Evolutionary conservation across 352 stramenopile species (phyloP).

Genomic region (Pythium aquatile): DNA sequence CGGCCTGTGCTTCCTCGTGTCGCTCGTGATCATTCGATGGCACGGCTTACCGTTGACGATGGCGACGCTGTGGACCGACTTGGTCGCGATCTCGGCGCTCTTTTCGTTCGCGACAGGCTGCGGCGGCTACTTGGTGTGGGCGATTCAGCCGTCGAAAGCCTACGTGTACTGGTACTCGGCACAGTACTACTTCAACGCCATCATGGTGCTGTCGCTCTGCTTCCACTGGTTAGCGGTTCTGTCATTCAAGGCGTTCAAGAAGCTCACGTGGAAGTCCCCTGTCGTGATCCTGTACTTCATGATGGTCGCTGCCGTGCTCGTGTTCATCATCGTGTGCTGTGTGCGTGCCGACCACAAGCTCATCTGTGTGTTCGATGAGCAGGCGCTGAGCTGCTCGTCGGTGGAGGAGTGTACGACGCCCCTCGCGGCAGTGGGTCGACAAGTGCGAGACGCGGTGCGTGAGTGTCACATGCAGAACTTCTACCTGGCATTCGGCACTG

Average conservation of each 20-base stretch:
- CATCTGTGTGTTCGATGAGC: conserved; percentile 67
- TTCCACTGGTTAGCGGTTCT: conserved; percentile 84
- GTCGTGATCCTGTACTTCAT: conserved; percentile 71
- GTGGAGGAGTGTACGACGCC: conserved; percentile 50
- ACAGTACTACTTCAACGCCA: conserved; percentile 87
- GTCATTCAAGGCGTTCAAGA: conserved; percentile 87
- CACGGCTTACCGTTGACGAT: conserved; percentile 80
- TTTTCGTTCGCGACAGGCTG: conserved; percentile 83
- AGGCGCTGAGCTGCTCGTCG: conserved; percentile 56
- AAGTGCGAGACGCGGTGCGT: conserved; percentile 67
- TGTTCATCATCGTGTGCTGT: conserved; percentile 65
- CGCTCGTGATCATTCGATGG: conserved; percentile 82
- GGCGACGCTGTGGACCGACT: conserved; percentile 82
- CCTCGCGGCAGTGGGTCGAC: conserved; percentile 61
- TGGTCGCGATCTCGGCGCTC: conserved; percentile 78
- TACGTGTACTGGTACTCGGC: conserved; percentile 85
- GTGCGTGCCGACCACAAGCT: conserved; percentile 53
- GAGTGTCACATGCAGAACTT: conserved; percentile 79
- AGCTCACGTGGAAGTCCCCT: conserved; percentile 76
- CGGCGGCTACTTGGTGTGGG: conserved; percentile 79
- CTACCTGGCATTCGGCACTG: conserved; percentile 71
- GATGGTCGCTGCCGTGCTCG: conserved; percentile 60
- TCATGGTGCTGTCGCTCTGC: conserved; percentile 87
- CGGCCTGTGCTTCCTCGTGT: conserved; percentile 76
- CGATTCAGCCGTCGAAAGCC: conserved; percentile 77